A percentile compares a stretch with the other conserved stretches of the same genome.
Conservation (phyloP, 352 stramenopile genomes). For the Phytophthora fragariaefolia region DNA sequence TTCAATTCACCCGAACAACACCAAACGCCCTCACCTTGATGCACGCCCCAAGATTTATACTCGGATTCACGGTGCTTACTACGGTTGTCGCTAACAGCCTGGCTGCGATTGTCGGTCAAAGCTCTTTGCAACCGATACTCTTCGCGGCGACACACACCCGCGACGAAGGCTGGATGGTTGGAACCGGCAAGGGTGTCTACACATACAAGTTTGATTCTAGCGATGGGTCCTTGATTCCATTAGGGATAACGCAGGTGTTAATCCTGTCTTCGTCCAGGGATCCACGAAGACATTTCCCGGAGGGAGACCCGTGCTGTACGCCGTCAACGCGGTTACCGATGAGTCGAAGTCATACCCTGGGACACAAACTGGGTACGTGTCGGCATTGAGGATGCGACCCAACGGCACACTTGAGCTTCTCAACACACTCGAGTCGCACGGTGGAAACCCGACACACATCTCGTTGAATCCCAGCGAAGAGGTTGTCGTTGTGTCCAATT, state of each 20-base stretch:
- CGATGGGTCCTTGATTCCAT: slow-evolving; percentile 38
- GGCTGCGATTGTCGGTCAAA: neutral
- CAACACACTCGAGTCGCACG: slow-evolving; percentile 50
- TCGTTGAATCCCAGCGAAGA: slow-evolving; percentile 53
- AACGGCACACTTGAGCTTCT: slow-evolving; percentile 42
- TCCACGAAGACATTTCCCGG: slow-evolving; percentile 25
- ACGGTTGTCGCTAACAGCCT: neutral
- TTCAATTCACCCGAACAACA: neutral
- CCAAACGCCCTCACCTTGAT: neutral
- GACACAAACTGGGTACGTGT: slow-evolving; percentile 51
- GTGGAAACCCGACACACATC: slow-evolving; percentile 46
- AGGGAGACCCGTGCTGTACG: slow-evolving; percentile 41
- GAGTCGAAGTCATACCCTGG: slow-evolving; percentile 22
- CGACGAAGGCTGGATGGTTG: slow-evolving; percentile 63
- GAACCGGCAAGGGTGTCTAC: slow-evolving; percentile 56
- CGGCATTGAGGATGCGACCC: slow-evolving; percentile 31
- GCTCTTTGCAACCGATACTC: slow-evolving; percentile 34
- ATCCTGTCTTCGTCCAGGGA: slow-evolving; percentile 53
- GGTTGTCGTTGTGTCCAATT: slow-evolving; percentile 68
- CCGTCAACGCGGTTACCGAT: slow-evolving; percentile 50
- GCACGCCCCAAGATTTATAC: slow-evolving; percentile 6
- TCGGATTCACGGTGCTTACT: slow-evolving; percentile 1
- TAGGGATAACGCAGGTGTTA: slow-evolving; percentile 46
- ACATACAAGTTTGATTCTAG: slow-evolving; percentile 51
- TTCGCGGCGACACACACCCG: slow-evolving; percentile 62